Percentiles rank a stretch among this genome's conserved stretches.
These are phyloP conservation scores for Flaveria robusta DNA, from an alignment of 129 eudicot genomes.

Conservation along the genomic window DNA sequence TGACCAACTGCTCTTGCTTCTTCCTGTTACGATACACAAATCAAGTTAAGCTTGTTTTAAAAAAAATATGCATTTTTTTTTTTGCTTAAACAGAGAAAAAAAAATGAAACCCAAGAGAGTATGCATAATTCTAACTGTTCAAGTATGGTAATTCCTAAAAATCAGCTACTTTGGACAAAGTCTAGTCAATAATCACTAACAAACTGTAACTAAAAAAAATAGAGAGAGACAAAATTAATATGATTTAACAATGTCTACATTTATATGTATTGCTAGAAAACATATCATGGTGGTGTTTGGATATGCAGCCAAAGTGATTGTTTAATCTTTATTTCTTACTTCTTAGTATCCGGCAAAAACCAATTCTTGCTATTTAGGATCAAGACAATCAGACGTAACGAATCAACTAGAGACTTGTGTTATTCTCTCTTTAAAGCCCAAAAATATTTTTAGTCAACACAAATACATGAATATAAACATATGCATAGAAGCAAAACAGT, in stretches of 20 bases:
- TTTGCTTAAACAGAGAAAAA: not conserved
- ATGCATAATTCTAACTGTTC: not conserved
- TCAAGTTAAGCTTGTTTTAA: not conserved
- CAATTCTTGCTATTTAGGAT: not conserved
- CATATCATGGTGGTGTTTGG: not conserved
- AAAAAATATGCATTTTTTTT: not conserved
- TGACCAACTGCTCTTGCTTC: conserved; percentile 88
- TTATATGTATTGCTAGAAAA: not conserved
- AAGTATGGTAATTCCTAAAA: not conserved
- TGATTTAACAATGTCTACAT: not conserved
- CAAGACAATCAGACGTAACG: not conserved
- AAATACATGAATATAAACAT: not conserved
- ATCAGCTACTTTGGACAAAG: not conserved
- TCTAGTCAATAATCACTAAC: not conserved
- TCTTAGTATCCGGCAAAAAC: not conserved
- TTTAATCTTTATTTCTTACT: not conserved
- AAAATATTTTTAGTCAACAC: too few relatives aligned
- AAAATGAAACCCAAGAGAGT: not conserved
- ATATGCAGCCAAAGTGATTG: not conserved
- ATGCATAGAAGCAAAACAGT: not conserved
- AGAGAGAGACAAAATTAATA: not conserved
- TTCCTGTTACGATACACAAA: conserved; percentile 47
- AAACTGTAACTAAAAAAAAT: not conserved
- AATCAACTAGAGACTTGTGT: too few relatives aligned
- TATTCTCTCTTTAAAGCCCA: too few relatives aligned